Percentiles rank a stretch among this genome's conserved stretches.
Evolutionary conservation across 345 rosid species (phyloP).

Genomic region (Lepidium didymum): DNA sequence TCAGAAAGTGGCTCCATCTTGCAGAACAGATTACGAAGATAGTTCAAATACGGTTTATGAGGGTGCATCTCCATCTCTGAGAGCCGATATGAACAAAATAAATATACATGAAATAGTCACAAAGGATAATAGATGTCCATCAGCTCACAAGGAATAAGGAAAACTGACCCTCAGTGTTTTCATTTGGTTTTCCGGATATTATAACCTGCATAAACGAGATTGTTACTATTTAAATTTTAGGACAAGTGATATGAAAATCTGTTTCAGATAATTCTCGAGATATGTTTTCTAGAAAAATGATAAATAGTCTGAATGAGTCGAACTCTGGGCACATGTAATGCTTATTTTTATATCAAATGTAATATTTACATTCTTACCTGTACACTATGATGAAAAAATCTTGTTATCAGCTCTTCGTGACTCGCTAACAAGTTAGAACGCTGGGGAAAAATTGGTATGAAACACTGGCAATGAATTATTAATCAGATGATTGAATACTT

Average conservation of each 20-base stretch:
- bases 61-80: slow-evolving; percentile 46
- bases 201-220: background rate
- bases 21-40: slow-evolving; percentile 56
- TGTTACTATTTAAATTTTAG: background rate
- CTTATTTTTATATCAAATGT: background rate
- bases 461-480: slow-evolving; percentile 35
- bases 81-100: background rate
- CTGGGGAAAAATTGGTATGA: slow-evolving; percentile 31
- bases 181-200: background rate
- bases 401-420: slow-evolving; percentile 51
- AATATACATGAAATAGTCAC: background rate
- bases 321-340: background rate
- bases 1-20: slow-evolving; percentile 67
- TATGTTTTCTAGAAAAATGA: background rate
- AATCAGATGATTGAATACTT: background rate
- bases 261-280: background rate
- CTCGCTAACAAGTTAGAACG: slow-evolving; percentile 52
- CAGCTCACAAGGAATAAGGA: background rate
- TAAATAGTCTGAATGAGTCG: background rate
- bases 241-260: background rate
- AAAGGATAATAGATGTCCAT: background rate
- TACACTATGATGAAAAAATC: slow-evolving; percentile 56
- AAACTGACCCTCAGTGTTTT: background rate
- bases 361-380: slow-evolving; percentile 60
- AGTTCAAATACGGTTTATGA: slow-evolving; percentile 63